Conservation (phyloP, 1,284 basidiomycete genomes). For the Schizophyllum amplum region DNA sequence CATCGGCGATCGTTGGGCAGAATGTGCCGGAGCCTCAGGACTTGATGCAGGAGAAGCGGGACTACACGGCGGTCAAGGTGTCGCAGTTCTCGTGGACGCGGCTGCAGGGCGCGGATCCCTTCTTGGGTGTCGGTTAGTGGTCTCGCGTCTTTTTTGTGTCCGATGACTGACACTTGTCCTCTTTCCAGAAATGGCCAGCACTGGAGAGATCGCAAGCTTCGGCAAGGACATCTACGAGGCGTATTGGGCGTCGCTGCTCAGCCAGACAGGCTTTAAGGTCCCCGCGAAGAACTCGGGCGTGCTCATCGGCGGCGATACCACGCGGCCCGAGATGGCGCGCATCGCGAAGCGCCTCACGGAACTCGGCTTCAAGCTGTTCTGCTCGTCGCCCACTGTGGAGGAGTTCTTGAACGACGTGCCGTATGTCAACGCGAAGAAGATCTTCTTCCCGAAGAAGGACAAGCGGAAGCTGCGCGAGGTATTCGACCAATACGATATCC, state of each 20-base stretch:
- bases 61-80: slow-evolving; percentile 97
- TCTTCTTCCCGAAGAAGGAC: slow-evolving; percentile 96
- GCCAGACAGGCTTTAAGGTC: slow-evolving; percentile 87
- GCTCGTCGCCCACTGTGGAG: slow-evolving; percentile 78
- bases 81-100: slow-evolving; percentile 99
- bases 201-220: slow-evolving; percentile 97
- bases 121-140: slow-evolving; percentile 86
- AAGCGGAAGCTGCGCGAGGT: slow-evolving; percentile 93
- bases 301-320: slow-evolving; percentile 81
- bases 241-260: slow-evolving; percentile 89
- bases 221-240: slow-evolving; percentile 93
- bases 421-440: slow-evolving; percentile 77
- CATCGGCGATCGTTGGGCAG: slow-evolving; percentile 84
- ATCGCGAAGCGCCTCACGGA: slow-evolving; percentile 74
- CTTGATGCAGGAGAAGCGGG: slow-evolving; percentile 83
- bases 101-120: slow-evolving; percentile 90
- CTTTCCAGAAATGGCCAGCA: slow-evolving; percentile 89
- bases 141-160: slow-evolving; percentile 1
- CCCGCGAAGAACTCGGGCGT: slow-evolving; percentile 79
- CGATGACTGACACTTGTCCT: slow-evolving; percentile 1
- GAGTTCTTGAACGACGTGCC: slow-evolving; percentile 77
- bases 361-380: slow-evolving; percentile 90
- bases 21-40: slow-evolving; percentile 93
- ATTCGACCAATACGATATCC: slow-evolving; percentile 92
- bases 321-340: slow-evolving; percentile 72